Percentiles rank a stretch among this genome's conserved stretches.
These are phyloP conservation scores for Paradendryphiella salina DNA, from an alignment of 2,329 filamentous ascomycete species.

Conservation along the genomic window DNA sequence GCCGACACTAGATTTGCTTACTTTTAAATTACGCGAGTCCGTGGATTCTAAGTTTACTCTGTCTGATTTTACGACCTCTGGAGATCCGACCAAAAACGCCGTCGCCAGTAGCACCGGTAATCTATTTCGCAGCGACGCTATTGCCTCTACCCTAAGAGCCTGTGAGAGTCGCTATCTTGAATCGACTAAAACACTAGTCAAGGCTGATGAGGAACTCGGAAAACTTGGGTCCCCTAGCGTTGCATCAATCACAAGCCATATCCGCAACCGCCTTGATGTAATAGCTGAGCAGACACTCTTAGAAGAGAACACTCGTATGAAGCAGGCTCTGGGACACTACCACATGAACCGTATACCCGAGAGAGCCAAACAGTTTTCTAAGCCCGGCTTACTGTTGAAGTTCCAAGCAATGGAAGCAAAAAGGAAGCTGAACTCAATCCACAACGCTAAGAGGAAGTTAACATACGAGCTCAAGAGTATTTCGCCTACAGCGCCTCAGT, in stretches of 20 bases:
- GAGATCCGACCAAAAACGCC: background rate
- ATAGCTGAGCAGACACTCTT: constrained; percentile 1
- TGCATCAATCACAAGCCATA: background rate
- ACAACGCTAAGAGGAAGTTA: too few relatives aligned
- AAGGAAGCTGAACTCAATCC: background rate
- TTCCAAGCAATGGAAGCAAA: background rate
- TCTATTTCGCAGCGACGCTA: background rate
- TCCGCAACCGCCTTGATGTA: constrained; percentile 1
- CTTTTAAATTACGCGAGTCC: background rate
- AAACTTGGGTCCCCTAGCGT: background rate
- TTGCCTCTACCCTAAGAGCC: background rate
- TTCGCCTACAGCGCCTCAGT: too few relatives aligned
- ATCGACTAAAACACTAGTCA: background rate
- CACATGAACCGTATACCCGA: background rate
- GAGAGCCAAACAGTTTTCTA: background rate
- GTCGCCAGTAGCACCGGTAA: background rate
- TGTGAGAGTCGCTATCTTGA: background rate
- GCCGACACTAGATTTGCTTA: background rate
- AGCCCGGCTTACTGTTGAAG: constrained; percentile 1
- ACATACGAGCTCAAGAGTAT: too few relatives aligned
- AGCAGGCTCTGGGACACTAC: background rate
- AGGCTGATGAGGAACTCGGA: background rate
- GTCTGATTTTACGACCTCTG: background rate
- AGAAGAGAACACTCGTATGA: background rate
- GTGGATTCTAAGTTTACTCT: background rate